Evolutionary conservation across 202 grass and related monocot genomes (phyloP), one percentile per base, ranked within the genome.

Genomic region (Setaria italica): DNA sequence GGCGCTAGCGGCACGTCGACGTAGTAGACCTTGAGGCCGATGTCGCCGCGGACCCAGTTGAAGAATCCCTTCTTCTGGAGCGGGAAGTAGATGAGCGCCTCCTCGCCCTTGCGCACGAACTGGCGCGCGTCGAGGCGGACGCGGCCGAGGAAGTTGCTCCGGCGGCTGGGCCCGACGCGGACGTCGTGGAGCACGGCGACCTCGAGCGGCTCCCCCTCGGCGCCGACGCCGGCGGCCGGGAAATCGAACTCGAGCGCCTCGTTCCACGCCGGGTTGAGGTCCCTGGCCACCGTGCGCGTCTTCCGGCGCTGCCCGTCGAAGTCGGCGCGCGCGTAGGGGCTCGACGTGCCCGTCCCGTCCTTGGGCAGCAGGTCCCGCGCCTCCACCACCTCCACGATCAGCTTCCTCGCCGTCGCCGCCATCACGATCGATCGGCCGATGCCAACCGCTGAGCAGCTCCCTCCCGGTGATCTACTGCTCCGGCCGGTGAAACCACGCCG

Each of bases 331-430:
- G 91, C 96, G 85, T 92, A 98, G 58, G 96, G 93, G 86, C 96
- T 98, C 0, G 96, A 98, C 79, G 93, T 89, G 47, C 96, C 96
- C 2, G 55, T 94, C 51, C 96, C 93, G 80, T 98, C 96, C 85
- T 95, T 98, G 19, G 96, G 93, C 0, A 95, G 85, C 78, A 98
- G 88, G 88, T 92, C 13, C 57, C 86, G 88, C 72, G 96, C 96
- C 71, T 95, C 91, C 81, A 93, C 91, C 80, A 99, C 90, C 93
- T 99, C 96, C 77, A 99, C 96, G 14, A 99, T 70, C n/a, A 99
- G 93, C 88, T 99, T 99, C 85, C 86, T 81, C 62, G 51, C 87
- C 81, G 80, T 81, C 79, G 89, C 75, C 87, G 85, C 88, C 19
- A 37, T 68, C 47, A 2, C 48, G 49, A 20, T n/a, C 72, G 15